A percentile compares a stretch with the other conserved stretches of the same genome.
phyloP scores from a whole-genome alignment of 805 yeast genomes.

The Starmerella powellii region DNA sequence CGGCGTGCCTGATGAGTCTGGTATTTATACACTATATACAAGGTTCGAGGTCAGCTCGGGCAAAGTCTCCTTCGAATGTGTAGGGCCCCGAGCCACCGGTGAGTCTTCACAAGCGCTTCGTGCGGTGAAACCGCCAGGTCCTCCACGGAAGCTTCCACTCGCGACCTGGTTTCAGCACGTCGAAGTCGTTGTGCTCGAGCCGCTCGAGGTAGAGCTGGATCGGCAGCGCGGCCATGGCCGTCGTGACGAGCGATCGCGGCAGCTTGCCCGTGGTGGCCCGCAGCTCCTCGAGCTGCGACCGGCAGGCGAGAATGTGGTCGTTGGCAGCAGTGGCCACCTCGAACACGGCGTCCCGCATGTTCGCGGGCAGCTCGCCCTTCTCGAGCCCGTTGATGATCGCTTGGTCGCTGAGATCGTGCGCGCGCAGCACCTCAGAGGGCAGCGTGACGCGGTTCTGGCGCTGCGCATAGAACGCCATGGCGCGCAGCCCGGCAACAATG shows the following conservation, averaged over 20 bases:
- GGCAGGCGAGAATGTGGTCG: conserved; percentile 64
- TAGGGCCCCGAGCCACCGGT: conserved; percentile 26
- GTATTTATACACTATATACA: no score
- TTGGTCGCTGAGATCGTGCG: conserved; percentile 51
- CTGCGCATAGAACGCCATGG: conserved; percentile 45
- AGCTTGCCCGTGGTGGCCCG: conserved; percentile 31
- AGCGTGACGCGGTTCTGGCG: conserved; percentile 41
- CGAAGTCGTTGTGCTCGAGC: conserved; percentile 54
- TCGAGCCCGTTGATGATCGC: conserved; percentile 37
- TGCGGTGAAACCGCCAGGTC: conserved; percentile 39
- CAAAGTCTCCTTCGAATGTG: no score
- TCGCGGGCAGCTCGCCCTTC: conserved; percentile 20
- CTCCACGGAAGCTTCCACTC: conserved; percentile 61
- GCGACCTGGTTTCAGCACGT: conserved; percentile 36
- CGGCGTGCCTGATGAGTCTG: no score
- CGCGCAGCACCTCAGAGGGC: conserved; percentile 51
- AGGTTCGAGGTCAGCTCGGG: no score
- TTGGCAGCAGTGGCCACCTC: conserved; percentile 66
- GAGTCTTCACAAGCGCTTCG: no score
- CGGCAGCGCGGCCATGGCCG: conserved; percentile 58
- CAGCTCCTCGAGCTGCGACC: conserved; percentile 38
- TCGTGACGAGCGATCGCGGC: conserved; percentile 50
- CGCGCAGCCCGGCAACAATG: conserved; percentile 51
- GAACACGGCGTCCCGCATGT: conserved; percentile 41
- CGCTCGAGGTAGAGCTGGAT: conserved; percentile 47